Conservation (phyloP, 345 rosid genomes). For the Brassica napus region DNA sequence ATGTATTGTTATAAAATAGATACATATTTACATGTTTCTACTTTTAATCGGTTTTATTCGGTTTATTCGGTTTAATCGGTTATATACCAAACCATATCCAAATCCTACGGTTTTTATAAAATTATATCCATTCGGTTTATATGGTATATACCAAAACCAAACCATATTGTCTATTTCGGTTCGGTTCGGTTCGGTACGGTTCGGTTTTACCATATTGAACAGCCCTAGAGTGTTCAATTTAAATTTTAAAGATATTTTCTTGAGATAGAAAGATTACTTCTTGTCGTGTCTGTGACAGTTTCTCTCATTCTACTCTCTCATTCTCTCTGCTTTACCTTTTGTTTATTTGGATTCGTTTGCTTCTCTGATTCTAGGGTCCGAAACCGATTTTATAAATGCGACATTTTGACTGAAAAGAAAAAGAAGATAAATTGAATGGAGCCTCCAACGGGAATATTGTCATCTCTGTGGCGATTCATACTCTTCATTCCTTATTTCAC, state of each 20-base stretch:
- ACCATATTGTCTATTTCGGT: too few species aligned
- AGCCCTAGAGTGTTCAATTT: too few species aligned
- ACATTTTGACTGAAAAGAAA: constrained; percentile 31
- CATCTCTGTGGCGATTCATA: constrained; percentile 68
- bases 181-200: too few species aligned
- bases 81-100: too few species aligned
- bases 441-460: constrained; percentile 70
- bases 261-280: constrained; percentile 26
- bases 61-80: too few species aligned
- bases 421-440: constrained; percentile 44
- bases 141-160: too few species aligned
- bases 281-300: constrained; percentile 34
- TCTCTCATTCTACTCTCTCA: neutral
- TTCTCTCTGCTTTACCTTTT: constrained; percentile 24
- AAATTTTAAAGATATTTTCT: neutral
- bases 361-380: constrained; percentile 18
- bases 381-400: constrained; percentile 11
- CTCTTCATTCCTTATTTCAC: constrained; percentile 81
- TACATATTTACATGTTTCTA: too few species aligned
- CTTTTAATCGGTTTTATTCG: too few species aligned
- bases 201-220: too few species aligned
- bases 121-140: too few species aligned
- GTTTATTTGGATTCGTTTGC: neutral
- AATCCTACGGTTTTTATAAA: too few species aligned
- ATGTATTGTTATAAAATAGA: too few species aligned